phyloP scores from a whole-genome alignment of 2,329 filamentous ascomycete genomes.

The Stromatinia cepivora region DNA sequence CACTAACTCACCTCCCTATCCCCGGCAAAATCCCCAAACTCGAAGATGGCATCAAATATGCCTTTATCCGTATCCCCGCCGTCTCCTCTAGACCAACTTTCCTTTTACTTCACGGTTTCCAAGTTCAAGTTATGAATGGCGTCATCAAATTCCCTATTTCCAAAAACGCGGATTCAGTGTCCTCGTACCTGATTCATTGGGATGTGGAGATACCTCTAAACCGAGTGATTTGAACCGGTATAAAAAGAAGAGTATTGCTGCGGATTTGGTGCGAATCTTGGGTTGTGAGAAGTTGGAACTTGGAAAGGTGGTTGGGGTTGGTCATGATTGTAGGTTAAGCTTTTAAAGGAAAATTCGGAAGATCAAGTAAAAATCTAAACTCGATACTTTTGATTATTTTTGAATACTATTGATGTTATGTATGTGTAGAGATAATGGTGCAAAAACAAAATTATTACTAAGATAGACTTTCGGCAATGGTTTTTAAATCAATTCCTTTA shows the following conservation, averaged over 20 bases:
- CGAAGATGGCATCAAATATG: conserved; percentile 19
- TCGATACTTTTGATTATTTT: not conserved
- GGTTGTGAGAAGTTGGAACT: conserved; percentile 17
- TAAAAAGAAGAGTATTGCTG: conserved; percentile 23
- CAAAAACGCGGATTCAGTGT: conserved; percentile 25
- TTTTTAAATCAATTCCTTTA: too few species aligned
- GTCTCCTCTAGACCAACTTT: conserved; percentile 14
- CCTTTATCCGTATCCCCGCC: conserved; percentile 26
- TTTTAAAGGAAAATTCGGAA: too few species aligned
- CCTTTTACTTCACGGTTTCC: conserved; percentile 28
- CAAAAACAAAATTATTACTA: conserved; percentile 23
- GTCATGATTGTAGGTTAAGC: conserved; percentile 28
- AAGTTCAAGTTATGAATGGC: conserved; percentile 26
- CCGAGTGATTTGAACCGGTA: conserved; percentile 23
- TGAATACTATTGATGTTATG: not conserved
- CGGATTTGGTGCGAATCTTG: conserved; percentile 24
- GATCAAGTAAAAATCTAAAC: too few species aligned
- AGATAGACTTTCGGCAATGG: conserved; percentile 25
- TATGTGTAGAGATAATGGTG: conserved; percentile 13
- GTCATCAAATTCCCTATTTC: conserved; percentile 25
- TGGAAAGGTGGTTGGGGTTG: conserved; percentile 25
- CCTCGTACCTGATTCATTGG: conserved; percentile 26
- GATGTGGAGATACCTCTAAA: conserved; percentile 27
- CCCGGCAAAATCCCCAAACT: not conserved
- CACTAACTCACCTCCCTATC: not conserved